phyloP scores from a whole-genome alignment of 768 basidiomycete species.

The Roridomyces roridus region DNA sequence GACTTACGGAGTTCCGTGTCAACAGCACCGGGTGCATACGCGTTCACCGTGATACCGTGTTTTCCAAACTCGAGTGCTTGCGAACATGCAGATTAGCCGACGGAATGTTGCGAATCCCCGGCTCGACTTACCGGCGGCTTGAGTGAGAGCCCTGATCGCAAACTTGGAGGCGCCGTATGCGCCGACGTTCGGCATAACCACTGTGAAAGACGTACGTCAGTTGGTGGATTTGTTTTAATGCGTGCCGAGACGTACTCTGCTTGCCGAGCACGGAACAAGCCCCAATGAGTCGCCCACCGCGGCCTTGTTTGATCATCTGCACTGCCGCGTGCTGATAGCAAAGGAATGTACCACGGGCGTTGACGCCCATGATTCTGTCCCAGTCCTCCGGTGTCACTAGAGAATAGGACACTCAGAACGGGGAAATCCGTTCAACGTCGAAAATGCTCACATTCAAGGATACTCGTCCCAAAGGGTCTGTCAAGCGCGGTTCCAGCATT shows the following conservation, averaged over 20 bases:
- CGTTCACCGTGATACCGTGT: constrained; percentile 34
- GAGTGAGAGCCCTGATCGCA: constrained; percentile 49
- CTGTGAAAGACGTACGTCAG: too few species aligned
- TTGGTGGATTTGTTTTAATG: neutral
- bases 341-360: constrained; percentile 39
- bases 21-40: constrained; percentile 32
- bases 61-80: constrained; percentile 37
- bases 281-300: constrained; percentile 47
- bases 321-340: constrained; percentile 44
- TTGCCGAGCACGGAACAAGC: constrained; percentile 45
- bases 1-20: constrained; percentile 22
- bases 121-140: constrained; percentile 40
- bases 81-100: neutral
- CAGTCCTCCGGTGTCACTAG: constrained; percentile 30
- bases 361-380: constrained; percentile 33
- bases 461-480: neutral
- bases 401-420: neutral
- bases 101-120: too few species aligned
- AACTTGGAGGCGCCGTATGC: constrained; percentile 49
- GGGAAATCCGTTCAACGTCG: neutral
- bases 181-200: constrained; percentile 15
- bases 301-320: constrained; percentile 46
- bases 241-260: constrained; percentile 33
- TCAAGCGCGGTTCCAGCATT: constrained; percentile 39
- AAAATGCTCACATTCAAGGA: constrained; percentile 16